Evolutionary conservation across 257 asterid genomes (phyloP).

Genomic region (Galeopsis tetrahit): DNA sequence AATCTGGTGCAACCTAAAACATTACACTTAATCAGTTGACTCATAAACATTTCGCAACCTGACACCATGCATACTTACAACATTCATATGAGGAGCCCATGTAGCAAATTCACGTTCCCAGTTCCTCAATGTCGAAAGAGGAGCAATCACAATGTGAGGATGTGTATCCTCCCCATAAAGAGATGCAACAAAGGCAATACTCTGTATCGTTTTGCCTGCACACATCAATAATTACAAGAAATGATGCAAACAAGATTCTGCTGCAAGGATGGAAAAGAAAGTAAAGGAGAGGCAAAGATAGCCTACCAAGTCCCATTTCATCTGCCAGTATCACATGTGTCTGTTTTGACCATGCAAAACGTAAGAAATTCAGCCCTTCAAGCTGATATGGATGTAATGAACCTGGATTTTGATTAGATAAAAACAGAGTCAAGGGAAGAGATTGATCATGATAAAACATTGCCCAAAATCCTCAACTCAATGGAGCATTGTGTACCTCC

Average conservation of each 20-base stretch:
- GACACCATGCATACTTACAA: constrained; percentile 63
- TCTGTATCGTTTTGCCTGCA: constrained; percentile 98
- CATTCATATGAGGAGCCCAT: constrained; percentile 99
- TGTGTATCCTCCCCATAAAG: constrained; percentile 73
- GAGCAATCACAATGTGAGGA: constrained; percentile 97
- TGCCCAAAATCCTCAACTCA: constrained; percentile 24
- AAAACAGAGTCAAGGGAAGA: constrained; percentile 29
- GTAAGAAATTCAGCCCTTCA: constrained; percentile 97
- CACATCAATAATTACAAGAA: constrained; percentile 33
- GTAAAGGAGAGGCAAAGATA: constrained; percentile 29
- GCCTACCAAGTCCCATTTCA: constrained; percentile 99
- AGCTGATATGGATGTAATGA: constrained; percentile 98
- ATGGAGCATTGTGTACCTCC: constrained; percentile 62
- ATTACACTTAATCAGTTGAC: not conserved
- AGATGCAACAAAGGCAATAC: constrained; percentile 96
- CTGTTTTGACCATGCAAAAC: constrained; percentile 95
- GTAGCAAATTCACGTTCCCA: constrained; percentile 99
- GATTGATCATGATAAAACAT: constrained; percentile 27
- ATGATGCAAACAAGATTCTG: constrained; percentile 13
- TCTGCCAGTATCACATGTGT: constrained; percentile 99
- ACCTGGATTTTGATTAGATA: constrained; percentile 54
- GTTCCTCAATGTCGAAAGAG: constrained; percentile 95
- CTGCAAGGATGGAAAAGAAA: constrained; percentile 20
- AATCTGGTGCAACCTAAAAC: constrained; percentile 15
- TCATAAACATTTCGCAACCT: constrained; percentile 3